A percentile compares a stretch with the other conserved stretches of the same genome.
Evolutionary conservation across 2,329 filamentous ascomycete species (phyloP).

Genomic region (Apiospora phragmitis): DNA sequence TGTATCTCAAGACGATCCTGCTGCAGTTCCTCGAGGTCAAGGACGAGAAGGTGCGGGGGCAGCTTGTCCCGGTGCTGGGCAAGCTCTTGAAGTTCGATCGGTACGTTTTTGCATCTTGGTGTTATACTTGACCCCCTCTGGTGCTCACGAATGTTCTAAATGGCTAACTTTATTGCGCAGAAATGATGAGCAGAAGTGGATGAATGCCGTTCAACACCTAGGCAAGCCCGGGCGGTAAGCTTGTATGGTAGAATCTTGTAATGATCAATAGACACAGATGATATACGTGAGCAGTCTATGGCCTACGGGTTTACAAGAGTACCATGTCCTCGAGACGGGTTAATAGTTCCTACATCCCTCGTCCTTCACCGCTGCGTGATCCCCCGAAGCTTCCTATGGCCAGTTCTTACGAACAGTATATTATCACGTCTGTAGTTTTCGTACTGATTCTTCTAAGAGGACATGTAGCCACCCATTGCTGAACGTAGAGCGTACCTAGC

Average conservation of each 20-base stretch:
- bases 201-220: conserved; percentile 62
- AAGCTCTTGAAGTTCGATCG: conserved; percentile 77
- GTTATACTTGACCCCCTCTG: background rate
- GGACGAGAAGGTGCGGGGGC: conserved; percentile 72
- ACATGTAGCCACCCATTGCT: too few species aligned
- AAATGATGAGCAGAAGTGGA: conserved; percentile 82
- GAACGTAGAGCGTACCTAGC: too few species aligned
- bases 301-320: background rate
- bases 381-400: too few species aligned
- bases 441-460: too few species aligned
- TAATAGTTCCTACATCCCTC: background rate
- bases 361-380: too few species aligned
- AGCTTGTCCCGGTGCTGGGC: conserved; percentile 76
- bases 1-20: conserved; percentile 79
- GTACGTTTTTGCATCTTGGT: conserved; percentile 56
- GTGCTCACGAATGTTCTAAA: conserved; percentile 9
- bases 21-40: conserved; percentile 80
- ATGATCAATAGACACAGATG: background rate
- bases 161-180: conserved; percentile 30
- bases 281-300: background rate
- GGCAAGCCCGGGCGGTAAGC: background rate
- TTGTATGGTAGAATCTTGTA: background rate
- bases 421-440: too few species aligned
- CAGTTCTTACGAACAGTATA: too few species aligned
- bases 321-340: background rate